Evolutionary conservation across 257 asterid species (phyloP), one percentile per base, ranked within the genome.

Genomic region (Primulina huaijiensis): DNA sequence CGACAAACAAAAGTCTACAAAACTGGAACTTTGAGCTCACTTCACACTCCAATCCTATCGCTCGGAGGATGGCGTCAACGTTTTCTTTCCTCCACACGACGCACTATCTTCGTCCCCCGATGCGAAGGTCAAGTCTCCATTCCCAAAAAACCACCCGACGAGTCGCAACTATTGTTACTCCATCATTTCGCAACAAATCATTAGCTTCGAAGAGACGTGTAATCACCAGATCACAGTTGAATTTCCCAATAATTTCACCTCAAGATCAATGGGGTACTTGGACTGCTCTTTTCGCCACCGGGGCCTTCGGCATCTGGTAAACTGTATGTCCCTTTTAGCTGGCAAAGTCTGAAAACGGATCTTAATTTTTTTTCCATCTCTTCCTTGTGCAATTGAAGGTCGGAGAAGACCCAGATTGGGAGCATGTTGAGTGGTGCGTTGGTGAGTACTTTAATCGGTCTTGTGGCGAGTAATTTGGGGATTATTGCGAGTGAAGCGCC

Each of bases 231-330:
- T 83, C 97, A 1, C 89, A 86, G 21, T 76, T 90, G 71, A 90
- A 58, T 69, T 83, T 82, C 68, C 95, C 98, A 0, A 74, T 92
- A 40, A 90, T 92, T 74, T 90, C 97, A 53, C 89, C 96, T 0
- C 92, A 87, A 53, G 98, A 92, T 76, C 97, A 90, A 20, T 92
- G 98, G 98, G 98, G 93, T 78, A 88, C 88, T 21, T 92, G 97
- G 98, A 83, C 98, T 16, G 92, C 90, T 40, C 98, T 90, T 53
- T 87, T 92, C 56, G 89, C 97, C 80, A 77, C 96, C 25, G 93
- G 98, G 17, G 97, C 98, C 61, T 87, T 92, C 60, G 98, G 98
- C 69, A 83, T 92, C 69, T 92, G 98, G 98, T 92, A 81, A 66
- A 30, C 8, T 33, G n/a, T 2, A 14, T 8, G 17, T 27, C 10